Percentiles rank a stretch among this genome's conserved stretches.
Conservation (phyloP, 2,329 filamentous ascomycete genomes). For the Penicillium sumatraense region DNA sequence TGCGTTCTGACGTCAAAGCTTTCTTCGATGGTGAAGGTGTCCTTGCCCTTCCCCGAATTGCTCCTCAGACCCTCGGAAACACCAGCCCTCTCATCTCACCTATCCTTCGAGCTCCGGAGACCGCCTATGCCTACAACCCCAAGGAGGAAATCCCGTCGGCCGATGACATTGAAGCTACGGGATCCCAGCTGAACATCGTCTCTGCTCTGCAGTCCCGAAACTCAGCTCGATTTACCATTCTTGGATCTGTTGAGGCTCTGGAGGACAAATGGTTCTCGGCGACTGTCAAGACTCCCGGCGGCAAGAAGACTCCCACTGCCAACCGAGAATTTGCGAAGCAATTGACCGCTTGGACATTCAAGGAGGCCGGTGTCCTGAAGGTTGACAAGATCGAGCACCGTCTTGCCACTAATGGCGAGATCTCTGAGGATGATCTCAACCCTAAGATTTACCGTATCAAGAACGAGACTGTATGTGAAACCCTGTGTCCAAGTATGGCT, state of each 20-base stretch:
- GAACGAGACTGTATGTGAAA: conserved; percentile 83
- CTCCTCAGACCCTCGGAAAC: conserved; percentile 81
- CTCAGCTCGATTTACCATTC: conserved; percentile 82
- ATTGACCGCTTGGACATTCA: conserved; percentile 92
- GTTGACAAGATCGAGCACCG: conserved; percentile 84
- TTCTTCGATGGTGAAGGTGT: conserved; percentile 74
- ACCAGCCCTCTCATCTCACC: conserved; percentile 76
- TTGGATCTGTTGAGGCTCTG: conserved; percentile 85
- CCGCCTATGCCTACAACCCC: conserved; percentile 91
- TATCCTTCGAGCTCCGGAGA: conserved; percentile 78
- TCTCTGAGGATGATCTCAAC: conserved; percentile 61
- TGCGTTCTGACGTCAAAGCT: conserved; percentile 72
- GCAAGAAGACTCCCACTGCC: conserved; percentile 66
- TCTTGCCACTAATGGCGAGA: conserved; percentile 57
- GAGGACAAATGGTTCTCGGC: conserved; percentile 88
- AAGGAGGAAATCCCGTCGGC: conserved; percentile 77
- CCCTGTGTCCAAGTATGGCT: neutral
- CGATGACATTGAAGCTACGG: conserved; percentile 84
- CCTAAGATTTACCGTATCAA: conserved; percentile 93
- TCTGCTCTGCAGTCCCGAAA: conserved; percentile 89
- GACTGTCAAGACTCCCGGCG: conserved; percentile 65
- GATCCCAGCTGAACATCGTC: conserved; percentile 81
- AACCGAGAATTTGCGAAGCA: conserved; percentile 87
- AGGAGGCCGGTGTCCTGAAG: conserved; percentile 87
- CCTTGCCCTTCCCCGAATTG: conserved; percentile 79